A percentile compares a stretch with the other conserved stretches of the same genome.
phyloP scores from a whole-genome alignment of 345 rosid genomes.

The Kernera saxatilis region DNA sequence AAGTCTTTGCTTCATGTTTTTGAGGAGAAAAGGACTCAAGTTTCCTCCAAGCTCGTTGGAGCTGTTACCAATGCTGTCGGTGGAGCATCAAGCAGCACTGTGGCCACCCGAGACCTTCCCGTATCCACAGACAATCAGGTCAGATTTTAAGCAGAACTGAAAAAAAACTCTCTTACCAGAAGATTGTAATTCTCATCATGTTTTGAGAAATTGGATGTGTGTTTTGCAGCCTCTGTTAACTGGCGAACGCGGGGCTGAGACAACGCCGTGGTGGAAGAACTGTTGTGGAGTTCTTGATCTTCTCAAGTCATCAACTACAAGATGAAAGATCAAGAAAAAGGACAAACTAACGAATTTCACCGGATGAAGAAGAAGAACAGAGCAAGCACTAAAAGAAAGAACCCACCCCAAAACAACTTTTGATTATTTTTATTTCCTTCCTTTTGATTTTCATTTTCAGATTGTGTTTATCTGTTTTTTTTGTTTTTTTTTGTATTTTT shows the following conservation, averaged over 20 bases:
- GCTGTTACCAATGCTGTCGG: conserved; percentile 4
- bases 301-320: conserved; percentile 21
- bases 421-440: conserved; percentile 19
- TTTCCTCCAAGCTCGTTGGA: conserved; percentile 27
- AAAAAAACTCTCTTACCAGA: neutral
- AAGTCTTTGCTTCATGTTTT: conserved; percentile 1
- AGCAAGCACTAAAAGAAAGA: conserved; percentile 5
- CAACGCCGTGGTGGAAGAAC: conserved; percentile 35
- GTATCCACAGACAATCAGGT: conserved; percentile 33
- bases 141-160: neutral
- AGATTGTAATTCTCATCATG: conserved; percentile 4
- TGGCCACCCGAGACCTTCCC: conserved; percentile 23
- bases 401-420: neutral
- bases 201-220: conserved; percentile 11
- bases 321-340: neutral
- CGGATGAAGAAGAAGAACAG: neutral
- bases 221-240: conserved; percentile 27
- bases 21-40: conserved; percentile 20
- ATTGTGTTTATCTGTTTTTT: conserved; percentile 16
- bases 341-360: neutral
- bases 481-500: neutral
- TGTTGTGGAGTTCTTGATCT: conserved; percentile 40
- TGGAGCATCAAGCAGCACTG: conserved; percentile 31
- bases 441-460: conserved; percentile 19
- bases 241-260: conserved; percentile 14